phyloP scores from a whole-genome alignment of 2,329 filamentous ascomycete species.

The Daldinia sp. region DNA sequence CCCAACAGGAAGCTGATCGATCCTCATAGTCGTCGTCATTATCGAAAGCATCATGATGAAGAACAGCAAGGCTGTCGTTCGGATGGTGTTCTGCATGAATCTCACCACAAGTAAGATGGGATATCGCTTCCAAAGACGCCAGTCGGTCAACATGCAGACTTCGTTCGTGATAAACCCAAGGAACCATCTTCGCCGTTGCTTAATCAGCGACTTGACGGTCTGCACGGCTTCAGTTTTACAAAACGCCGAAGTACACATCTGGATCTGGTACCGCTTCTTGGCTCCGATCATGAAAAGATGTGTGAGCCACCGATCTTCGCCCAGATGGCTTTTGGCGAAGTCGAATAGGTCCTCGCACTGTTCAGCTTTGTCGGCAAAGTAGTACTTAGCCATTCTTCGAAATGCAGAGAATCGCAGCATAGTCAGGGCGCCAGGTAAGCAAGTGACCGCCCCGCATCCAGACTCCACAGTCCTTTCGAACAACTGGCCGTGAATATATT shows the following conservation, averaged over 20 bases:
- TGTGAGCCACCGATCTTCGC: conserved; percentile 96
- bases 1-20: conserved; percentile 85
- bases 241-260: conserved; percentile 97
- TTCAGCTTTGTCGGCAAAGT: conserved; percentile 96
- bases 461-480: conserved; percentile 97
- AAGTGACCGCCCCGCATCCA: conserved; percentile 92
- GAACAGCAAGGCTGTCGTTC: conserved; percentile 92
- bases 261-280: conserved; percentile 92
- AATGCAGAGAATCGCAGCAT: conserved; percentile 97
- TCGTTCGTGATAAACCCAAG: conserved; percentile 98
- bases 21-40: conserved; percentile 82
- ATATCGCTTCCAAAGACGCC: conserved; percentile 90
- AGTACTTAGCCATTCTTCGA: conserved; percentile 96
- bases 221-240: conserved; percentile 99
- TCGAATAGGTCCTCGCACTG: conserved; percentile 97
- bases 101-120: conserved; percentile 86
- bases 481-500: conserved; percentile 96
- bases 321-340: conserved; percentile 93
- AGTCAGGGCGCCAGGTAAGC: conserved; percentile 92
- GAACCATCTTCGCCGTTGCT: conserved; percentile 97
- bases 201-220: conserved; percentile 84
- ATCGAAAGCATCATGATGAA: conserved; percentile 93
- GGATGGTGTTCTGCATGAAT: conserved; percentile 96
- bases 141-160: conserved; percentile 96
- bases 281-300: conserved; percentile 99